Percentiles rank a stretch among this genome's conserved stretches.
Evolutionary conservation across 768 basidiomycete genomes (phyloP).

Genomic region (Boletellus ananiceps): DNA sequence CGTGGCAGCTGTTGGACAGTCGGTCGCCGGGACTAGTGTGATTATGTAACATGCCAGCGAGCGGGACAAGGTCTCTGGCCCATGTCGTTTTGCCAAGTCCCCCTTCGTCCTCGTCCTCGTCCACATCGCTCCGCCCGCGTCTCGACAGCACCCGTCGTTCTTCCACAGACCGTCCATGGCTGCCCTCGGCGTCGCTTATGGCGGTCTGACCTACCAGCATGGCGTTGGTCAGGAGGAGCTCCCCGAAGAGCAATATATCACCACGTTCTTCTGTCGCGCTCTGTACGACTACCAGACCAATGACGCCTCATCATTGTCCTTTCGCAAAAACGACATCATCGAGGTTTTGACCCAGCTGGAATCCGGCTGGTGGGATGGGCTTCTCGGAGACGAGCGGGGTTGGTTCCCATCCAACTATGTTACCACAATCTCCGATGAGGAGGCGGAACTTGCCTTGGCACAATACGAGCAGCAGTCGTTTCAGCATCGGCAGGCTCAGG

Average conservation of each 20-base stretch:
- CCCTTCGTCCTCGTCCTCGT: constrained; percentile 1
- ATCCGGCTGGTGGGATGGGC: constrained; percentile 98
- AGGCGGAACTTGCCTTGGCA: constrained; percentile 64
- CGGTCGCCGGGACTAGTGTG: constrained; percentile 1
- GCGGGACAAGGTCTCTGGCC: constrained; percentile 10
- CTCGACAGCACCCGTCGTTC: neutral
- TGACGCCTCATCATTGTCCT: constrained; percentile 86
- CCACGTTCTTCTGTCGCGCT: constrained; percentile 84
- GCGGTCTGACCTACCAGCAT: constrained; percentile 15
- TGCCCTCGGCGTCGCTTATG: constrained; percentile 22
- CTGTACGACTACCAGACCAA: constrained; percentile 88
- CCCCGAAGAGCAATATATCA: constrained; percentile 55
- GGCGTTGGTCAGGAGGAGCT: constrained; percentile 26
- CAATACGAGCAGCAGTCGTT: constrained; percentile 13
- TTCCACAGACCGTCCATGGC: constrained; percentile 21
- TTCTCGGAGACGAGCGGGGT: constrained; percentile 83
- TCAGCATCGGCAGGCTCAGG: constrained; percentile 14
- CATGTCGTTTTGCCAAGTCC: constrained; percentile 16
- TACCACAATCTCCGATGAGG: constrained; percentile 68
- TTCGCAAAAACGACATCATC: constrained; percentile 83
- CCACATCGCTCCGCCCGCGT: constrained; percentile 4
- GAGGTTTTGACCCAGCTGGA: constrained; percentile 89
- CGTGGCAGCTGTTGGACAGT: constrained; percentile 5
- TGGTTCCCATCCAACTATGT: constrained; percentile 99
- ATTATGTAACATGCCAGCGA: constrained; percentile 25